phyloP scores from a whole-genome alignment of 2,329 filamentous ascomycete species.

The Neofusicoccum parvum region DNA sequence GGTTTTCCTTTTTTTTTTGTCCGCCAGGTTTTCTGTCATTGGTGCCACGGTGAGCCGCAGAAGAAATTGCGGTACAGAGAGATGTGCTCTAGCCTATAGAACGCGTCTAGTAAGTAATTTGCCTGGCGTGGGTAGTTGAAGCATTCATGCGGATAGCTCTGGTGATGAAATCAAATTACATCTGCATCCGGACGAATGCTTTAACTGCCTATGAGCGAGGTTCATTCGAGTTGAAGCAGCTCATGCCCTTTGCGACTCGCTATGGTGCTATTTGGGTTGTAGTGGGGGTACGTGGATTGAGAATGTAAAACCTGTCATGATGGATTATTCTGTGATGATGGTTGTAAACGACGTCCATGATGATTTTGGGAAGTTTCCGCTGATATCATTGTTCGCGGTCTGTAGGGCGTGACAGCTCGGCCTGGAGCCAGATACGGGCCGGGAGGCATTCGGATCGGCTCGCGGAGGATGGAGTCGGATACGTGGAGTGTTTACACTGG shows the following conservation, averaged over 20 bases:
- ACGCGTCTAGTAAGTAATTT: too few species aligned
- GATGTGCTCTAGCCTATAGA: too few species aligned
- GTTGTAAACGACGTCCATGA: background rate
- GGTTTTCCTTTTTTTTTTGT: background rate
- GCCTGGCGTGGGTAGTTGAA: too few species aligned
- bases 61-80: background rate
- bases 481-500: slow-evolving; percentile 55
- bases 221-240: too few species aligned
- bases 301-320: background rate
- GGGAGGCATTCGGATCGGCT: slow-evolving; percentile 54
- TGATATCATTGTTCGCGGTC: background rate
- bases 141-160: too few species aligned
- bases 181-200: too few species aligned
- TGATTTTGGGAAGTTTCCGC: background rate
- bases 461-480: slow-evolving; percentile 48
- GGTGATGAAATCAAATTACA: too few species aligned
- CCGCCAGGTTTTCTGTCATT: background rate
- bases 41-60: background rate
- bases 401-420: slow-evolving; percentile 52
- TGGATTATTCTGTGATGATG: too few species aligned
- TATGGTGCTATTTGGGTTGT: too few species aligned
- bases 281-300: too few species aligned
- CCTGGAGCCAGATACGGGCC: slow-evolving; percentile 58
- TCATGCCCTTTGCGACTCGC: too few species aligned
- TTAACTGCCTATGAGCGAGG: too few species aligned